Evolutionary conservation across 352 stramenopile species (phyloP).

Genomic region (Phytopythium sindhum): DNA sequence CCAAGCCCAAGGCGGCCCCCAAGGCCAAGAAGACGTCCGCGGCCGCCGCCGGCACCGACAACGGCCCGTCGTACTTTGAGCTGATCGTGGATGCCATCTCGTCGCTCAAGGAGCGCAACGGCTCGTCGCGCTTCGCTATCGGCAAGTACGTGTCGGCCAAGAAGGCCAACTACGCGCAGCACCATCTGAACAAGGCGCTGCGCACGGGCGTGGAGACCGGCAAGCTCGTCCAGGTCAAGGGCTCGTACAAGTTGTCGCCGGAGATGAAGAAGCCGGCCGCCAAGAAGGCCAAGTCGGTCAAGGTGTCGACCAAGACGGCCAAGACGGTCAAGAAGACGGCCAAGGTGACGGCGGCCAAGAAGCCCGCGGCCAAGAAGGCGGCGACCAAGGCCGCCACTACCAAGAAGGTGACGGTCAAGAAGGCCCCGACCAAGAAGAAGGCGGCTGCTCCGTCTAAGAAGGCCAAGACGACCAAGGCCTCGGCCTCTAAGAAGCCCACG

Average conservation of each 20-base stretch:
- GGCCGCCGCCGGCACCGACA: constrained; percentile 22
- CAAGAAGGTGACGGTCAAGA: constrained; percentile 74
- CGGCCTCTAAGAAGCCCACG: constrained; percentile 35
- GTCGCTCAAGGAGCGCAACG: constrained; percentile 91
- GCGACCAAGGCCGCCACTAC: constrained; percentile 21
- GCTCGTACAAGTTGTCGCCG: constrained; percentile 75
- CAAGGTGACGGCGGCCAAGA: constrained; percentile 50
- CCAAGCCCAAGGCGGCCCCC: constrained; percentile 18
- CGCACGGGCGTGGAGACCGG: constrained; percentile 84
- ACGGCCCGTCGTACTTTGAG: constrained; percentile 82
- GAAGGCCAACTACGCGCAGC: constrained; percentile 77
- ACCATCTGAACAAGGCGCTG: constrained; percentile 88
- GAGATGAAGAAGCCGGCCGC: constrained; percentile 62
- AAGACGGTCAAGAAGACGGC: constrained; percentile 46
- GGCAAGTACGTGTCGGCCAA: constrained; percentile 87
- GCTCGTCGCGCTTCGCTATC: constrained; percentile 90
- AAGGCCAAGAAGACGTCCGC: constrained; percentile 32
- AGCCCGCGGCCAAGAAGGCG: constrained; percentile 33
- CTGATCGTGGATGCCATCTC: constrained; percentile 89
- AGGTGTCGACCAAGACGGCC: constrained; percentile 51
- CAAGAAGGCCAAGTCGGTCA: constrained; percentile 55
- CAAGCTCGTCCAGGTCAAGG: constrained; percentile 87
- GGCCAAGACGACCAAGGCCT: constrained; percentile 29
- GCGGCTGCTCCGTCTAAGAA: constrained; percentile 26
- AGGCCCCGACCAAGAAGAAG: constrained; percentile 62